phyloP scores from a whole-genome alignment of 2,329 filamentous ascomycete genomes.

The Fusarium kyushuense region DNA sequence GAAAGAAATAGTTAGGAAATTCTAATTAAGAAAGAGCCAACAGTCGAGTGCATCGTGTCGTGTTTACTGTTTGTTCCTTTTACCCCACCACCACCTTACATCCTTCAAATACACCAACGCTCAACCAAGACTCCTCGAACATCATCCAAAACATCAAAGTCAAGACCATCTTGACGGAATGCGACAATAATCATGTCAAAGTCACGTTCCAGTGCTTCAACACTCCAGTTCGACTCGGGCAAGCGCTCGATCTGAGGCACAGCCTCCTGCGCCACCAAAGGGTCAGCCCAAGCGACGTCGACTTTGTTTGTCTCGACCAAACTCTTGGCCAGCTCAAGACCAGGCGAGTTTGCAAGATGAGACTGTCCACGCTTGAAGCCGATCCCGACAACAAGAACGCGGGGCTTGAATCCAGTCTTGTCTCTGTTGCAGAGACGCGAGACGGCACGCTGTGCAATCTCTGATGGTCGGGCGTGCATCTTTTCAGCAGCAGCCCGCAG shows the following conservation, averaged over 20 bases:
- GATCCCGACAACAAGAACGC: constrained; percentile 60
- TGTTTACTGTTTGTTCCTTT: neutral
- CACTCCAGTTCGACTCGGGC: constrained; percentile 55
- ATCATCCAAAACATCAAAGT: constrained; percentile 55
- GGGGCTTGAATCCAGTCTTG: constrained; percentile 34
- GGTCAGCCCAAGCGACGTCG: constrained; percentile 60
- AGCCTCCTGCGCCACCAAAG: constrained; percentile 57
- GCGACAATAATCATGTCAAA: constrained; percentile 61
- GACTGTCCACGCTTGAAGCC: constrained; percentile 65
- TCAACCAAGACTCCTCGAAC: constrained; percentile 54
- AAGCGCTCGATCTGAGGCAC: constrained; percentile 57
- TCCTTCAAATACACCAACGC: constrained; percentile 53
- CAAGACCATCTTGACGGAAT: constrained; percentile 57
- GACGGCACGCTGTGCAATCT: constrained; percentile 55
- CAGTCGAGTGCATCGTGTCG: neutral
- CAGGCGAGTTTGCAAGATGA: constrained; percentile 61
- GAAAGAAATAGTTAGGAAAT: neutral
- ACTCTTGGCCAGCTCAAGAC: constrained; percentile 56
- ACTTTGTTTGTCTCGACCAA: constrained; percentile 53
- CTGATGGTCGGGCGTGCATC: constrained; percentile 58
- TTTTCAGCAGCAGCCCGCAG: constrained; percentile 58
- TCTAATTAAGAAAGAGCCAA: neutral
- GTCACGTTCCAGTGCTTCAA: constrained; percentile 49
- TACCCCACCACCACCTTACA: neutral
- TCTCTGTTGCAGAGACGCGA: constrained; percentile 44